Conservation (phyloP, 352 stramenopile species). For the Pythium dissotocum region DNA sequence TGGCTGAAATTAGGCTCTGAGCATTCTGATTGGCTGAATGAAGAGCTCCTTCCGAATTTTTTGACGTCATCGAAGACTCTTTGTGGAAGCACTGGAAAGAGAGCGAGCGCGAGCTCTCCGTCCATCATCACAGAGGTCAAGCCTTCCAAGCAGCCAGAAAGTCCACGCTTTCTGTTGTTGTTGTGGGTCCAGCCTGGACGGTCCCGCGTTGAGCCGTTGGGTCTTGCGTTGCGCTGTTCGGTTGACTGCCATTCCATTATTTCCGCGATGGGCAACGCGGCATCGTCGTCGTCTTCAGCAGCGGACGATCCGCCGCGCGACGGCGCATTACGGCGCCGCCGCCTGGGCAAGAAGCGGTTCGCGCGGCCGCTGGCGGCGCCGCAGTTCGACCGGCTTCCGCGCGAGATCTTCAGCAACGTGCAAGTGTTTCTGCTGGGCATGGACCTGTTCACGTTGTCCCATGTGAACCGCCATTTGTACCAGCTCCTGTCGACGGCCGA, state of each 20-base stretch:
- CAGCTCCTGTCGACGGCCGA: conserved; percentile 11
- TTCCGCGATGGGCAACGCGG: conserved; percentile 10
- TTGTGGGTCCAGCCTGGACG: too few species aligned
- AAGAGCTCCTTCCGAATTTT: conserved; percentile 7
- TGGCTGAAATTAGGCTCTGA: neutral
- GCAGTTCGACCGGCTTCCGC: conserved; percentile 24
- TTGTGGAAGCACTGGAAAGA: neutral
- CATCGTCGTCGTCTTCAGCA: conserved; percentile 13
- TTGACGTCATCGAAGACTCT: conserved; percentile 11
- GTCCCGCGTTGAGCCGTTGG: too few species aligned
- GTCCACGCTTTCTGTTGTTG: neutral
- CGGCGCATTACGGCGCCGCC: conserved; percentile 1
- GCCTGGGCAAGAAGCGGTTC: conserved; percentile 10
- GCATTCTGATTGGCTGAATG: conserved; percentile 20
- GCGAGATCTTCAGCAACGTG: conserved; percentile 27
- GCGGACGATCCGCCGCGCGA: neutral
- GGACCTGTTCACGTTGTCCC: conserved; percentile 37
- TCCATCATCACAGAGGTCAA: neutral
- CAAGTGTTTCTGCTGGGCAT: conserved; percentile 34
- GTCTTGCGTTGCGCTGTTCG: too few species aligned
- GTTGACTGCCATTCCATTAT: neutral
- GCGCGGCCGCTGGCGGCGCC: neutral
- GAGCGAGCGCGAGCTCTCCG: too few species aligned
- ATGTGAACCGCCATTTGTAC: conserved; percentile 26
- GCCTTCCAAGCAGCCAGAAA: neutral